A percentile compares a stretch with the other conserved stretches of the same genome.
These are phyloP conservation scores for Pythium coloratum DNA, from an alignment of 352 stramenopile species.

Conservation along the genomic window DNA sequence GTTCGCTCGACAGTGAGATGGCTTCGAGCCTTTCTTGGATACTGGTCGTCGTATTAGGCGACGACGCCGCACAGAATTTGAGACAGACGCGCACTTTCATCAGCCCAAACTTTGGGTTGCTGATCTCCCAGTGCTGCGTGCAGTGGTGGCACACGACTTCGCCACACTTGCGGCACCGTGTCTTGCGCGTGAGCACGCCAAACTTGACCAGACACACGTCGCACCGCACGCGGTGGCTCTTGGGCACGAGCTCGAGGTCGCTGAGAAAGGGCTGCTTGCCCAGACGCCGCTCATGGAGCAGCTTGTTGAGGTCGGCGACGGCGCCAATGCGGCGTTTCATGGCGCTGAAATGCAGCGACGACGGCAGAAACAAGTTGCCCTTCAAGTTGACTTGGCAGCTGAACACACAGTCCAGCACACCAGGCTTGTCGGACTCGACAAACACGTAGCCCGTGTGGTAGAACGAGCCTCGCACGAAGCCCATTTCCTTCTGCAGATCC, in stretches of 20 bases:
- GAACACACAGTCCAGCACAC: conserved; percentile 66
- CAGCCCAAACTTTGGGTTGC: conserved; percentile 40
- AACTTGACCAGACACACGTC: conserved; percentile 62
- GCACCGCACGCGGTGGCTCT: conserved; percentile 55
- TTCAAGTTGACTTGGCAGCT: conserved; percentile 68
- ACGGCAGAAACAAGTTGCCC: conserved; percentile 45
- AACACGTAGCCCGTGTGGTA: conserved; percentile 77
- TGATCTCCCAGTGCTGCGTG: conserved; percentile 59
- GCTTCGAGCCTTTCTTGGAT: background rate
- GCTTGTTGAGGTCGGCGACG: conserved; percentile 48
- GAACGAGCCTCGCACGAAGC: conserved; percentile 61
- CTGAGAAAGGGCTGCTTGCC: conserved; percentile 55
- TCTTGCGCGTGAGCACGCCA: conserved; percentile 56
- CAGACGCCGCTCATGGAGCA: conserved; percentile 53
- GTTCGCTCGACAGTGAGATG: background rate
- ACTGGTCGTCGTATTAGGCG: background rate
- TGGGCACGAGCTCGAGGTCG: conserved; percentile 67
- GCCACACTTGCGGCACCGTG: conserved; percentile 65
- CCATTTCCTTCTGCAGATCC: conserved; percentile 45
- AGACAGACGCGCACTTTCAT: conserved; percentile 59
- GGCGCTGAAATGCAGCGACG: conserved; percentile 44
- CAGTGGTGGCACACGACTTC: conserved; percentile 72
- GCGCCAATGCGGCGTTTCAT: conserved; percentile 55
- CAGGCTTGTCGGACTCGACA: conserved; percentile 57
- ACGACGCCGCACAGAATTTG: conserved; percentile 4